Conservation (phyloP, 2,329 filamentous ascomycete genomes). For the Cladosporium sphaerospermum region DNA sequence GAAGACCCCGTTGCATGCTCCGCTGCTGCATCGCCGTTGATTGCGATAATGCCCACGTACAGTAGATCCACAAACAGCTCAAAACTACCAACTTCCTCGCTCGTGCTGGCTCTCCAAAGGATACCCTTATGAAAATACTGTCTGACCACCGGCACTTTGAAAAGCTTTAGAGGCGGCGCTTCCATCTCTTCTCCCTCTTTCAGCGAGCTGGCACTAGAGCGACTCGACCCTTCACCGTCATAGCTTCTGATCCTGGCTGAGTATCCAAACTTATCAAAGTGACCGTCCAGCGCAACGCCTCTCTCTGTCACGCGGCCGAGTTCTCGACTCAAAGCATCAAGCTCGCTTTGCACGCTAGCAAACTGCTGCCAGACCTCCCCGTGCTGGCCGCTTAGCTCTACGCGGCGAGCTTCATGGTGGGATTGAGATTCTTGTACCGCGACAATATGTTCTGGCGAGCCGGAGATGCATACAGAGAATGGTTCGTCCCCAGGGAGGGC, state of each 20-base stretch:
- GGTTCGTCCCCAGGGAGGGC: conserved; percentile 26
- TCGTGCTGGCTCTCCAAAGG: conserved; percentile 54
- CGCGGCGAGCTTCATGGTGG: conserved; percentile 47
- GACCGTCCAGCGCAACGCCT: conserved; percentile 51
- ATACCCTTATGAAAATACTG: conserved; percentile 63
- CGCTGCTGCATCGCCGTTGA: conserved; percentile 56
- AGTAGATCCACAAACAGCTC: conserved; percentile 53
- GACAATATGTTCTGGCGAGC: conserved; percentile 46
- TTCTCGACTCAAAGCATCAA: conserved; percentile 48
- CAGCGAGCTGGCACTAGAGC: conserved; percentile 18
- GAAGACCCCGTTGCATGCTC: conserved; percentile 50
- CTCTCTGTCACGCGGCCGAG: conserved; percentile 50
- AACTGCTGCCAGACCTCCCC: conserved; percentile 51
- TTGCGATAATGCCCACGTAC: conserved; percentile 59
- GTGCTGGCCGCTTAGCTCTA: conserved; percentile 44
- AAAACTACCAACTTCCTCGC: conserved; percentile 57
- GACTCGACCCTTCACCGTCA: conserved; percentile 15
- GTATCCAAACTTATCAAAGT: conserved; percentile 60
- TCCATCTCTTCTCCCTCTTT: conserved; percentile 15
- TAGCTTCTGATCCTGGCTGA: conserved; percentile 46
- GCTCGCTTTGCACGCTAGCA: conserved; percentile 48
- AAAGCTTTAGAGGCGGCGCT: conserved; percentile 46
- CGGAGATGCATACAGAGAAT: conserved; percentile 54
- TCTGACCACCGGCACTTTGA: conserved; percentile 53
- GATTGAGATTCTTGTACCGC: conserved; percentile 47